Percentiles rank a stretch among this genome's conserved stretches.
Evolutionary conservation across 768 basidiomycete species (phyloP).

Genomic region (Pleurotus cornucopiae): DNA sequence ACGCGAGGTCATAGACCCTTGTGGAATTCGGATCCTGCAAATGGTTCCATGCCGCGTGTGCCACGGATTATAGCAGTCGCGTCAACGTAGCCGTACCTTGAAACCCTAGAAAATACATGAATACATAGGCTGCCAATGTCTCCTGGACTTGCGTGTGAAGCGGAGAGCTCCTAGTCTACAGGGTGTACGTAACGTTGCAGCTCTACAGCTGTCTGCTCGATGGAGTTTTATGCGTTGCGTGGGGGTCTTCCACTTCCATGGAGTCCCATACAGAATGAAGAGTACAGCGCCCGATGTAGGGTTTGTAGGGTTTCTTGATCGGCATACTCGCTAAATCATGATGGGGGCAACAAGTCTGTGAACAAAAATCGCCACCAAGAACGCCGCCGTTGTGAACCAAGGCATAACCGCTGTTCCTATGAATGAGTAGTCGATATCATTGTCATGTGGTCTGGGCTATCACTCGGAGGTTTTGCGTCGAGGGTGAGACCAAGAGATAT

Average conservation of each 20-base stretch:
- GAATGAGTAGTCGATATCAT: not conserved
- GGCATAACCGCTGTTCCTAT: not conserved
- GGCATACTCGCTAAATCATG: slow-evolving; percentile 4
- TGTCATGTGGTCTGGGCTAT: slow-evolving; percentile 7
- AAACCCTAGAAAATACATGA: too few relatives aligned
- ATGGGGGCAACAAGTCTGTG: not conserved
- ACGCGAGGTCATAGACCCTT: too few relatives aligned
- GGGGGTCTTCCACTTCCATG: not conserved
- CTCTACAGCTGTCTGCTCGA: not conserved
- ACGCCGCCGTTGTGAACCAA: not conserved
- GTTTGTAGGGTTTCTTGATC: slow-evolving; percentile 4
- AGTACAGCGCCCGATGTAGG: slow-evolving; percentile 5
- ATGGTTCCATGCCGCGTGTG: too few relatives aligned
- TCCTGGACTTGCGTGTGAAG: slow-evolving; percentile 1
- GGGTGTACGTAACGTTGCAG: not conserved
- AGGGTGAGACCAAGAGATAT: not conserved
- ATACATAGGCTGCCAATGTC: not conserved
- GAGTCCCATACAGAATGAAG: too few relatives aligned
- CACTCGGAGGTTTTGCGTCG: slow-evolving; percentile 3
- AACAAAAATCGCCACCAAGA: too few relatives aligned
- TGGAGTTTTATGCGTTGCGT: slow-evolving; percentile 2
- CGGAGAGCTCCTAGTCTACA: too few relatives aligned
- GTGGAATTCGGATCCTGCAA: too few relatives aligned
- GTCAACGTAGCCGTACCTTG: too few relatives aligned
- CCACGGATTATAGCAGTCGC: too few relatives aligned